Evolutionary conservation across 306 rosid species (phyloP).

Genomic region (Trifolium fragiferum): DNA sequence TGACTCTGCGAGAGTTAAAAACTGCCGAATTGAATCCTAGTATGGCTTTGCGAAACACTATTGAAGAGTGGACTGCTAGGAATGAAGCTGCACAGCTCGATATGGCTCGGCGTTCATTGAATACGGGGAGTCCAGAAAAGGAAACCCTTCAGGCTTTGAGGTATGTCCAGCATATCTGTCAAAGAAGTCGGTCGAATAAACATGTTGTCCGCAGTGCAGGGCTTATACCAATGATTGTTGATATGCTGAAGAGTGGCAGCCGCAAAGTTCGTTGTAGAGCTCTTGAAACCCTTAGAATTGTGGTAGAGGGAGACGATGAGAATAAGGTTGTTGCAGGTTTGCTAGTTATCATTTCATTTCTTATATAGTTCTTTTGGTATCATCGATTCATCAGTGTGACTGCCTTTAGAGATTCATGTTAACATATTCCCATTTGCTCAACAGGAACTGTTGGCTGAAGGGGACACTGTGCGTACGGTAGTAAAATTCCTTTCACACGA

Average conservation of each 20-base stretch:
- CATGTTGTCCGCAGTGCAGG: constrained; percentile 73
- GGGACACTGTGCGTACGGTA: constrained; percentile 84
- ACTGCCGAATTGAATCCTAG: constrained; percentile 84
- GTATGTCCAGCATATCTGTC: constrained; percentile 74
- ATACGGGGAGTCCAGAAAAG: constrained; percentile 67
- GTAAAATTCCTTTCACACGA: constrained; percentile 85
- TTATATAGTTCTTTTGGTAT: constrained; percentile 23
- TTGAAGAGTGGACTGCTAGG: constrained; percentile 98
- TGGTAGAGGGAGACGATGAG: constrained; percentile 81
- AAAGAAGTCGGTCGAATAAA: constrained; percentile 68
- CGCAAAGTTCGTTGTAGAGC: constrained; percentile 84
- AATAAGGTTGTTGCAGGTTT: constrained; percentile 73
- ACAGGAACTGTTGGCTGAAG: constrained; percentile 86
- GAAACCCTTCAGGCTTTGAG: constrained; percentile 76
- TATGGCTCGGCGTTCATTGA: constrained; percentile 78
- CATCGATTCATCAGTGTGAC: constrained; percentile 10
- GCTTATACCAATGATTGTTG: constrained; percentile 85
- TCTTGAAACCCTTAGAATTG: constrained; percentile 80
- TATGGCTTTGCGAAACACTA: constrained; percentile 94
- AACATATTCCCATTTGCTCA: constrained; percentile 50
- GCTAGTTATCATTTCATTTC: constrained; percentile 46
- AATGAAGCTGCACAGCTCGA: constrained; percentile 96
- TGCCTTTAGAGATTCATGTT: constrained; percentile 41
- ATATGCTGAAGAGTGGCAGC: constrained; percentile 79
- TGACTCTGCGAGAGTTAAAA: constrained; percentile 71